phyloP scores from a whole-genome alignment of 257 asterid species.

The Solanum commersonii region DNA sequence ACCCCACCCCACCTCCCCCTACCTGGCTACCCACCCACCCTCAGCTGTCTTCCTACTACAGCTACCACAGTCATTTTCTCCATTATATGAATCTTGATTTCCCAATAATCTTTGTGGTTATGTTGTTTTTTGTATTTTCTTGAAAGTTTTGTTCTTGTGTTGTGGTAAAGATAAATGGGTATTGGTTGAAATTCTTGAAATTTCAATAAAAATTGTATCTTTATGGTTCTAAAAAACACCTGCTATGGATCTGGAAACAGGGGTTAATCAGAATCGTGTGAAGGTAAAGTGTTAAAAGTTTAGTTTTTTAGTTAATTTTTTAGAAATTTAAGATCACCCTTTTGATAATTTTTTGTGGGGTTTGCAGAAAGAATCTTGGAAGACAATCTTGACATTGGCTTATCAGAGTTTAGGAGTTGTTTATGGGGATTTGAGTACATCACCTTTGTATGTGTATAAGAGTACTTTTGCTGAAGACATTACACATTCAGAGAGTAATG shows the following conservation, averaged over 20 bases:
- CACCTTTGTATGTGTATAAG: constrained; percentile 81
- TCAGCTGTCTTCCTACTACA: neutral
- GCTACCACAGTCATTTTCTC: neutral
- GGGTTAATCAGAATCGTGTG: constrained; percentile 38
- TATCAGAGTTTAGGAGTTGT: constrained; percentile 92
- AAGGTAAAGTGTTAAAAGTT: constrained; percentile 36
- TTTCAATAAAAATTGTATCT: constrained; percentile 27
- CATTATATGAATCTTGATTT: neutral
- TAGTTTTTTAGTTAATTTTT: neutral
- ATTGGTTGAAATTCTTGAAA: constrained; percentile 17
- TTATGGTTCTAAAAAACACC: constrained; percentile 23
- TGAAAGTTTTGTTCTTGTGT: constrained; percentile 20
- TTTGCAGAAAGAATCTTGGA: constrained; percentile 84
- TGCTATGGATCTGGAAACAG: constrained; percentile 67
- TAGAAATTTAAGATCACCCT: neutral
- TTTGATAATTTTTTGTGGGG: neutral
- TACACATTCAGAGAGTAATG: constrained; percentile 62
- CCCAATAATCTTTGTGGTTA: neutral
- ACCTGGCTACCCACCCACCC: neutral
- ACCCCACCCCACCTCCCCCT: neutral
- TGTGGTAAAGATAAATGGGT: constrained; percentile 23
- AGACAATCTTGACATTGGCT: constrained; percentile 64
- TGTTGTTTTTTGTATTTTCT: neutral
- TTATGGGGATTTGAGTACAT: constrained; percentile 88
- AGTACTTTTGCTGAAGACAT: constrained; percentile 88